Base-by-base conservation (phyloP, 208 protist genomes). In the Acanthamoeba lenticulata region DNA sequence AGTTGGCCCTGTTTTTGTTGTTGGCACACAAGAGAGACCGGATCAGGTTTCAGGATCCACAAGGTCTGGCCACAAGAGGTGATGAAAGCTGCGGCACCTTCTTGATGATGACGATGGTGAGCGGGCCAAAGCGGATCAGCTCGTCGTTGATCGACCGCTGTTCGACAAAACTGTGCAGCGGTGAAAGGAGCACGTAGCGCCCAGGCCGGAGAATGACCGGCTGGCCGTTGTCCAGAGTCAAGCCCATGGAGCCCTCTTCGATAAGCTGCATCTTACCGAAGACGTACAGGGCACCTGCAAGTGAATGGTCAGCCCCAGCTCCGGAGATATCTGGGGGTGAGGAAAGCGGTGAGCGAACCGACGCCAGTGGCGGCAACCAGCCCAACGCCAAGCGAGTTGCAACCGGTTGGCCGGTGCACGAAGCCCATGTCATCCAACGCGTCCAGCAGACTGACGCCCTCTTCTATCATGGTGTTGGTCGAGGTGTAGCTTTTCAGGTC, bases 111-210 rank as follows among this genome's bases (percentile, higher is more conserved):
- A 74, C 65, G 5, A 74, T 36, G 29, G 65, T 74, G 29, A 74
- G 17, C 11, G 65, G 65, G 0, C 65, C 65, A 29, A 74, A 74
- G 17, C 17, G 15, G 0, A 74, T 74, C 29, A 74, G 65, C 15
- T 74, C 65, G 32, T 74, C 65, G 65, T 74, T 74, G 65, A 74
- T 74, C 21, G 65, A 74, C 65, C 6, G 29, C n/a, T 74, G 65
- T 29, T 74, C 65, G 11, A 74, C 65, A n/a, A 74, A 74, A 15
- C 36, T 74, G 65, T 74, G 65, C 9, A 74, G 65, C 5, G 65
- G 65, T 2, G 65, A 74, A 9, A 74, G 65, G 29, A 74, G 65
- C 6, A 74, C 65, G 65, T 74, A 74, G 36, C 65, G 65, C 29
- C 65, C 65, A 15, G 65, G 65, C 29, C 65, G 6, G 21, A 74